These are phyloP conservation scores for Moesziomyces sp. DNA, from an alignment of 1,284 basidiomycete genomes.

Conservation along the genomic window DNA sequence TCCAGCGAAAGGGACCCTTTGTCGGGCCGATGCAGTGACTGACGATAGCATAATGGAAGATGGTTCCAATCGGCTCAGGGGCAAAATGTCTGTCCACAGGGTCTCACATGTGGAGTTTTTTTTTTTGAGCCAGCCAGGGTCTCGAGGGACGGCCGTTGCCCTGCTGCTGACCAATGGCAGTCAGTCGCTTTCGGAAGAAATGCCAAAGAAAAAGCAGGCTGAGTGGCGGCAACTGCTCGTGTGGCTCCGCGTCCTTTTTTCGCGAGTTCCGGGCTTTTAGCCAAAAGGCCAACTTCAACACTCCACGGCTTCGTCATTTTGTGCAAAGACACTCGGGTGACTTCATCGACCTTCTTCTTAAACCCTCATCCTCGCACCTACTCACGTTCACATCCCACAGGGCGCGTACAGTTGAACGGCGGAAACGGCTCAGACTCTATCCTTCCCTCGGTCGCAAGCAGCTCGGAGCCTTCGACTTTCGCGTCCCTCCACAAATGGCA, in stretches of 20 bases:
- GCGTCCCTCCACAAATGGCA: constrained; percentile 13
- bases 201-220: not conserved
- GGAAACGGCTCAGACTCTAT: too few relatives aligned
- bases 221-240: not conserved
- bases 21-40: too few relatives aligned
- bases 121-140: constrained; percentile 3
- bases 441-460: not conserved
- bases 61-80: too few relatives aligned
- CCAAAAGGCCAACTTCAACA: not conserved
- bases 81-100: too few relatives aligned
- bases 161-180: constrained; percentile 28
- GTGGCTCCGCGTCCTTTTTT: not conserved
- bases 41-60: too few relatives aligned
- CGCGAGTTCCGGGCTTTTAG: too few relatives aligned
- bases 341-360: not conserved
- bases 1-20: too few relatives aligned
- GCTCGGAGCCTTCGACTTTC: not conserved
- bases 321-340: too few relatives aligned
- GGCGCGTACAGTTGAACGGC: too few relatives aligned
- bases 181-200: not conserved
- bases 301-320: not conserved
- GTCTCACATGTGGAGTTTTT: constrained; percentile 21
- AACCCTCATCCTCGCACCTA: not conserved
- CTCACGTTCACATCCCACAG: too few relatives aligned
- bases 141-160: not conserved